Conservation (phyloP, 371 early-diverging fungal genomes). For the Dinochytrium kinnereticum region DNA sequence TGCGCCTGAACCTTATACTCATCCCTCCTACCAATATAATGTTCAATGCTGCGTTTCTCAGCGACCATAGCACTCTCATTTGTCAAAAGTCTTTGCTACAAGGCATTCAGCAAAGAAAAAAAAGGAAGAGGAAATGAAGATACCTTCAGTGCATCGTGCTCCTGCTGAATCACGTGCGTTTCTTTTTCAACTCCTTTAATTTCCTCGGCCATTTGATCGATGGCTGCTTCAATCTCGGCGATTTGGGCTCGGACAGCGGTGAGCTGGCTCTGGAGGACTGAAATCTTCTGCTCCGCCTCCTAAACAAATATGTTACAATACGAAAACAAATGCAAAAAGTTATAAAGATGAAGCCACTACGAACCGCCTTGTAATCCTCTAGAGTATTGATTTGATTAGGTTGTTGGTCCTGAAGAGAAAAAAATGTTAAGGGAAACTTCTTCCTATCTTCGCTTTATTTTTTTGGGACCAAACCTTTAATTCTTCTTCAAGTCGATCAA, state of each 20-base stretch:
- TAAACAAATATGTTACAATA: conserved; percentile 26
- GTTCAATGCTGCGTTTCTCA: not conserved
- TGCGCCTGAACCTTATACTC: not conserved
- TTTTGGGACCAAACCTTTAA: too few species aligned
- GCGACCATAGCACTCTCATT: not conserved
- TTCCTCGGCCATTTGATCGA: not conserved
- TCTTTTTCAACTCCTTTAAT: conserved; percentile 3
- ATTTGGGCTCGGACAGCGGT: conserved; percentile 4
- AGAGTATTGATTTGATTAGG: conserved; percentile 66
- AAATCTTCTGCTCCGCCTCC: conserved; percentile 53
- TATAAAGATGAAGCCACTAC: not conserved
- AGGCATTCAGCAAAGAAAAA: not conserved
- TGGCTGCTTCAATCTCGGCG: not conserved
- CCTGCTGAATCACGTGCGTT: conserved; percentile 6
- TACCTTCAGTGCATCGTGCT: conserved; percentile 9
- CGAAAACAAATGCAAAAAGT: conserved; percentile 7
- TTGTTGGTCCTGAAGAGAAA: conserved; percentile 63
- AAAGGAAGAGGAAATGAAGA: not conserved
- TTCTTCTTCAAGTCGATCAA: conserved; percentile 35
- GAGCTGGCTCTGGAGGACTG: conserved; percentile 51
- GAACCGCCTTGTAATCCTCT: conserved; percentile 56
- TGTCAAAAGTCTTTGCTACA: not conserved
- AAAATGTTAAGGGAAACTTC: not conserved
- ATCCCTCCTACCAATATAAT: not conserved
- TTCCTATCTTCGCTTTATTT: too few species aligned